These are phyloP conservation scores for Erodium texanum DNA, from an alignment of 441 rosid species.

Conservation along the genomic window DNA sequence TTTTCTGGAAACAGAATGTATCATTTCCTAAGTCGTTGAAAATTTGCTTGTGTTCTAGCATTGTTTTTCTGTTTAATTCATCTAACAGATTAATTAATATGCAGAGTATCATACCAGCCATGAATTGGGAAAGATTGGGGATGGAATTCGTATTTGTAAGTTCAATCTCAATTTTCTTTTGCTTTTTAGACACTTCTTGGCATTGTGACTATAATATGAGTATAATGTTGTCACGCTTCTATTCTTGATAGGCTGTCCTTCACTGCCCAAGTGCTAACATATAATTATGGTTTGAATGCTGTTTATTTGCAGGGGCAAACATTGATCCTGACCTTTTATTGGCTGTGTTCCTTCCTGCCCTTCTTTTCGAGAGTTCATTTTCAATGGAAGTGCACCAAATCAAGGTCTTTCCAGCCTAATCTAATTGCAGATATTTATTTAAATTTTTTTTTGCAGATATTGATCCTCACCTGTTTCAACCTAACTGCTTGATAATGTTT, in stretches of 20 bases:
- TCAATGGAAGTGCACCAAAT: constrained; percentile 91
- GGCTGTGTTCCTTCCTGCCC: constrained; percentile 92
- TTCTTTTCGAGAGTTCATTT: constrained; percentile 92
- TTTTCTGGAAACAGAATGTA: neutral
- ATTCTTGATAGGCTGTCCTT: constrained; percentile 5
- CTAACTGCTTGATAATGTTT: neutral
- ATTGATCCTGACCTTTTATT: constrained; percentile 73
- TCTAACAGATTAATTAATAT: constrained; percentile 3
- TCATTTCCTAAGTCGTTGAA: neutral
- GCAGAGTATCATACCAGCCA: constrained; percentile 77
- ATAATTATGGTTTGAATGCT: constrained; percentile 8
- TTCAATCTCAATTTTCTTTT: constrained; percentile 17
- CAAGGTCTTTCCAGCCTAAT: constrained; percentile 43
- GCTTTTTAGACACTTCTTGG: neutral
- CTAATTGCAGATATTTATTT: neutral
- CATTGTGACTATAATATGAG: neutral
- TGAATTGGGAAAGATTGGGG: constrained; percentile 62
- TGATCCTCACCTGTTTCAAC: neutral
- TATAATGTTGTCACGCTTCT: constrained; percentile 7
- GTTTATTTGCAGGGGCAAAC: constrained; percentile 52
- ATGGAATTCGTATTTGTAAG: constrained; percentile 87
- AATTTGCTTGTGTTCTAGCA: neutral
- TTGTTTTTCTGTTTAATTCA: constrained; percentile 9
- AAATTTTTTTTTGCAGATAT: constrained; percentile 3
- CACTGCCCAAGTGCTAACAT: constrained; percentile 2